Evolutionary conservation across 1,139 yeast species (phyloP), one percentile per base, ranked within the genome.

Genomic region (Diutina sp.): DNA sequence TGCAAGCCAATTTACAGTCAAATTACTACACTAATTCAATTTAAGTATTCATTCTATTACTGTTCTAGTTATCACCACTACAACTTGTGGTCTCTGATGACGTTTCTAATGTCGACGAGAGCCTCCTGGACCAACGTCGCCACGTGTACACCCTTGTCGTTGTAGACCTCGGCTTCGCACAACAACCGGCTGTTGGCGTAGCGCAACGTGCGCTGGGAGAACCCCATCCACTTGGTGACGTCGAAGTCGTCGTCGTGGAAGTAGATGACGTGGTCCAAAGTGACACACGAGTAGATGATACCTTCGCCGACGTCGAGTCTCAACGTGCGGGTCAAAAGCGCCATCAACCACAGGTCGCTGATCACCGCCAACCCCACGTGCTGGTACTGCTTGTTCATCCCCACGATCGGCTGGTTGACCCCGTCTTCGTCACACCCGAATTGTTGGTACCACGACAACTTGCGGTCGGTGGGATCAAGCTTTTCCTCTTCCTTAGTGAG

Each of bases 71-170:
- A 35, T 35, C 41, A 35, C 41, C 16, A 44, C 16, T 35, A 35
- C 41, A 35, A 35, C 41, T 35, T 35, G 41, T 11, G 14, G 41
- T 35, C 41, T 35, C 41, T 35, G 5, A 35, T 35, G 14, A 35
- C 41, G n/a, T 35, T 14, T 14, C 32, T n/a, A 65, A 55, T 12
- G 35, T 62, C 62, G 8, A 72, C 78, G 59, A 83, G 70, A 0
- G 88, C 91, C 67, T 87, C 91, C 67, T 87, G 95, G 9, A 83
- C 66, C 4, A 85, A 74, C 0, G 86, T 78, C 2, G 90, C 89
- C 3, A 84, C 77, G 58, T 85, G 79, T 16, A 72, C 72, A 1
- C 85, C 84, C 45, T 76, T 73, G 38, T 63, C 63, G 56, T 77
- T 71, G 65, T 72, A 87, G 63, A 85, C 72, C 59, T 85, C 85